Evolutionary conservation across 2,329 filamentous ascomycete genomes (phyloP).

Genomic region (Botrytis fabae): DNA sequence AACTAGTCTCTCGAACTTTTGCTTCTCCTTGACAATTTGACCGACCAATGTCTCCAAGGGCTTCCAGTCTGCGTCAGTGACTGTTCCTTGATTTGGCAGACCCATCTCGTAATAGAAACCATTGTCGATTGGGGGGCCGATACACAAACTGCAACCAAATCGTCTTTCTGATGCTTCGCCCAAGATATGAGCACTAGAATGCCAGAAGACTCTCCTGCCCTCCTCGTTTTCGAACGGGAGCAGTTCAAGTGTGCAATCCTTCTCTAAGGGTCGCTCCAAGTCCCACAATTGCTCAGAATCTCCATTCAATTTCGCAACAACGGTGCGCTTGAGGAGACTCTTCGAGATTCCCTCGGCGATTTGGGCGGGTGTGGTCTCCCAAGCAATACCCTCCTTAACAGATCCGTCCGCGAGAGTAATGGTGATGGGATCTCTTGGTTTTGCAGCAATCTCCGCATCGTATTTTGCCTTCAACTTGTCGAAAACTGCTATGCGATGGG

Average conservation of each 20-base stretch:
- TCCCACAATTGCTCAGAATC: slow-evolving; percentile 78
- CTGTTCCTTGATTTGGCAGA: slow-evolving; percentile 66
- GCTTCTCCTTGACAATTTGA: slow-evolving; percentile 93
- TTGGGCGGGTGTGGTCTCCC: slow-evolving; percentile 84
- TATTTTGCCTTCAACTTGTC: slow-evolving; percentile 83
- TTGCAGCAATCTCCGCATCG: slow-evolving; percentile 70
- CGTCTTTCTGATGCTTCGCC: slow-evolving; percentile 89
- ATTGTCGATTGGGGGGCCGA: slow-evolving; percentile 86
- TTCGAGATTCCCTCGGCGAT: slow-evolving; percentile 80
- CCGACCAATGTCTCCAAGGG: slow-evolving; percentile 77
- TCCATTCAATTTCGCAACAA: slow-evolving; percentile 83
- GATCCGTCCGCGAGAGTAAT: slow-evolving; percentile 73
- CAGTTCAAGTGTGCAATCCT: slow-evolving; percentile 80
- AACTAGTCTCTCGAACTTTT: slow-evolving; percentile 86
- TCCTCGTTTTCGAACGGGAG: slow-evolving; percentile 72
- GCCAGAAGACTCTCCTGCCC: slow-evolving; percentile 97
- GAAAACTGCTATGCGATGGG: slow-evolving; percentile 83
- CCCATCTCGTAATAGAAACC: slow-evolving; percentile 99
- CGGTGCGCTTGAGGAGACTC: slow-evolving; percentile 80
- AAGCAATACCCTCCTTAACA: slow-evolving; percentile 73
- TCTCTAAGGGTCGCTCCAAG: slow-evolving; percentile 84
- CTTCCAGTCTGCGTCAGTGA: slow-evolving; percentile 78
- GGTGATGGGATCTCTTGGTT: slow-evolving; percentile 72
- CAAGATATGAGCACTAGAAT: slow-evolving; percentile 92
- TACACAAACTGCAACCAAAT: slow-evolving; percentile 89